Conservation (phyloP, 2,329 filamentous ascomycete genomes). For the Metarhizium robertsii region DNA sequence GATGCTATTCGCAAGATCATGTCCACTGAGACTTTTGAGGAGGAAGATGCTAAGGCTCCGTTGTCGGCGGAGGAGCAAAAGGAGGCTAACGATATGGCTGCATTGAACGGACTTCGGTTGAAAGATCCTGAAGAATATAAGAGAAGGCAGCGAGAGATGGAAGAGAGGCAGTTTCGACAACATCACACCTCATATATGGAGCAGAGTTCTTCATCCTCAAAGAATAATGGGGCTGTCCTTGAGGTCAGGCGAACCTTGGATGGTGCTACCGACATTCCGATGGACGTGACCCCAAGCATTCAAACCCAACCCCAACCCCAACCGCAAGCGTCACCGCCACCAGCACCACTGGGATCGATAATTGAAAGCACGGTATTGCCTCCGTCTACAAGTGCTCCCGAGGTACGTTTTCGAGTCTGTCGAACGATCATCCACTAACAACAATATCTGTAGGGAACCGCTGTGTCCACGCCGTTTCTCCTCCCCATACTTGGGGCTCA, state of each 20-base stretch:
- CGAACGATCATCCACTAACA: not conserved
- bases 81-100: conserved; percentile 37
- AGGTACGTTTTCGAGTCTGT: not conserved
- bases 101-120: conserved; percentile 22
- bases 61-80: conserved; percentile 52
- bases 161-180: not conserved
- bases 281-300: not conserved
- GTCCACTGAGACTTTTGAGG: conserved; percentile 63
- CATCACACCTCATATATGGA: not conserved
- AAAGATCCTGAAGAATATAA: conserved; percentile 23
- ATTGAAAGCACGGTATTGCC: not conserved
- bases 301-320: not conserved
- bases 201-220: not conserved
- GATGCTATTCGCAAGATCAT: conserved; percentile 45
- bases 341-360: not conserved
- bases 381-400: not conserved
- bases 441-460: not conserved
- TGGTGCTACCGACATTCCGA: not conserved
- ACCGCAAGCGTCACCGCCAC: not conserved
- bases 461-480: conserved; percentile 12
- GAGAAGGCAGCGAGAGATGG: conserved; percentile 10
- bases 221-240: not conserved
- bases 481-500: conserved; percentile 26
- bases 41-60: conserved; percentile 48
- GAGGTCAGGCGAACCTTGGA: not conserved